Conservation (phyloP, 768 basidiomycete species). For the Suillus subalutaceus region DNA sequence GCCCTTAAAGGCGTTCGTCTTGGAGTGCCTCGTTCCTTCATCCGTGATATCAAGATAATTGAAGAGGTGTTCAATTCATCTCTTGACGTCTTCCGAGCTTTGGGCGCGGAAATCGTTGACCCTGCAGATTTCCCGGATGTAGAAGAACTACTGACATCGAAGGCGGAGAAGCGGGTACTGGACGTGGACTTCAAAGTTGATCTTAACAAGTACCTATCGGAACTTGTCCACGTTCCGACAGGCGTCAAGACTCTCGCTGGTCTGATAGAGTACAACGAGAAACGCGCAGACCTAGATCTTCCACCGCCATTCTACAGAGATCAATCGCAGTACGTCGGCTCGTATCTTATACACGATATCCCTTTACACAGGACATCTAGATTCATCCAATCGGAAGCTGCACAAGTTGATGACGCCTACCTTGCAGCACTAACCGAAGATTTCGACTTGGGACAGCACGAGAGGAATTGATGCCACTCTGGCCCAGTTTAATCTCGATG, state of each 20-base stretch:
- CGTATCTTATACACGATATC: background rate
- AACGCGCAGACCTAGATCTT: slow-evolving; percentile 51
- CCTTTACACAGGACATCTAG: background rate
- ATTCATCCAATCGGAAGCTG: background rate
- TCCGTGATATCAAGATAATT: background rate
- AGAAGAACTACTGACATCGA: slow-evolving; percentile 43
- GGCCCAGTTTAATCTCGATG: slow-evolving; percentile 45
- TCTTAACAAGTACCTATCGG: slow-evolving; percentile 47
- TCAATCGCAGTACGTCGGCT: slow-evolving; percentile 38
- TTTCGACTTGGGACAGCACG: slow-evolving; percentile 46
- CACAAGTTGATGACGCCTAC: slow-evolving; percentile 37
- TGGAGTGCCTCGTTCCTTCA: background rate
- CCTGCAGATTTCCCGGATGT: slow-evolving; percentile 57
- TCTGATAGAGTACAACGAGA: slow-evolving; percentile 58
- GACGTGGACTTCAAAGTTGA: slow-evolving; percentile 60
- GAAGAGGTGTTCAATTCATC: background rate
- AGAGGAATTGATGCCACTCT: slow-evolving; percentile 55
- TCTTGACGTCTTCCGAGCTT: background rate
- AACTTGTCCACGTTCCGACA: slow-evolving; percentile 55
- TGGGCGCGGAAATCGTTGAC: slow-evolving; percentile 38
- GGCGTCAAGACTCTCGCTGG: slow-evolving; percentile 61
- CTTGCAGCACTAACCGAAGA: slow-evolving; percentile 45
- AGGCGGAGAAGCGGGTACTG: slow-evolving; percentile 59
- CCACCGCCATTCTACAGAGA: slow-evolving; percentile 37
- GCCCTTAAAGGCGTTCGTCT: background rate